Evolutionary conservation across 108 stramenopile genomes (phyloP), one percentile per base, ranked within the genome.

Genomic region (Cyclostephanos tholiformis): DNA sequence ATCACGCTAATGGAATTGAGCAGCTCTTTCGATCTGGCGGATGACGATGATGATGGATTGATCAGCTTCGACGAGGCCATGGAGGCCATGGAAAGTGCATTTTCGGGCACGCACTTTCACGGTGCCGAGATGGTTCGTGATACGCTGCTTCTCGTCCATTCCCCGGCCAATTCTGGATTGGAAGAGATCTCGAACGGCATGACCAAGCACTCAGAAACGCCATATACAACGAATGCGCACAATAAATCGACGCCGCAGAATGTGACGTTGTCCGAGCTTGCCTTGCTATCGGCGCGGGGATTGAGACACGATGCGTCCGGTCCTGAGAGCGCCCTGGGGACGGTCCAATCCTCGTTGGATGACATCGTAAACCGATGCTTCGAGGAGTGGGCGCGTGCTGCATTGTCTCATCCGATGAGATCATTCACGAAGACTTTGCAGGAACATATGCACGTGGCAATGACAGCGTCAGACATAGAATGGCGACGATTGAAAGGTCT

Each of bases 71-170:
- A 88, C 38, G 95, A 93, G 75, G 95, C 95, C 12, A 89, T 91
- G 88, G 92, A 95, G 68, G 92, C 95, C 6, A 87, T 90, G 52
- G 95, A 95, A 62, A 82, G 81, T 52, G 95, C 95, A 25, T 95
- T 95, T 82, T 90, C 92, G 10, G 95, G 95, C 65, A 93, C 92
- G 22, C 88, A 84, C 63, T 93, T 91, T 53, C 89, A 88, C 51
- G 95, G 95, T 12, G 92, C 91, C 14, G 91, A 95, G 75, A 92
- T 93, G 95, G 87, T 95, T 23, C 67, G 90, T 17, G 92, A 91
- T 67, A 95, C 92, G 22, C 58, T 95, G 55, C 78, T 93, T 4
- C 71, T 95, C 20, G 25, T 69, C 50, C 63, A 63, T 22, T 72
- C 89, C 6, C 65, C 75, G 12, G 41, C 68, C n/a, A 16, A 32